Evolutionary conservation across 768 basidiomycete genomes (phyloP).

Genomic region (Pleurotus cornucopiae): DNA sequence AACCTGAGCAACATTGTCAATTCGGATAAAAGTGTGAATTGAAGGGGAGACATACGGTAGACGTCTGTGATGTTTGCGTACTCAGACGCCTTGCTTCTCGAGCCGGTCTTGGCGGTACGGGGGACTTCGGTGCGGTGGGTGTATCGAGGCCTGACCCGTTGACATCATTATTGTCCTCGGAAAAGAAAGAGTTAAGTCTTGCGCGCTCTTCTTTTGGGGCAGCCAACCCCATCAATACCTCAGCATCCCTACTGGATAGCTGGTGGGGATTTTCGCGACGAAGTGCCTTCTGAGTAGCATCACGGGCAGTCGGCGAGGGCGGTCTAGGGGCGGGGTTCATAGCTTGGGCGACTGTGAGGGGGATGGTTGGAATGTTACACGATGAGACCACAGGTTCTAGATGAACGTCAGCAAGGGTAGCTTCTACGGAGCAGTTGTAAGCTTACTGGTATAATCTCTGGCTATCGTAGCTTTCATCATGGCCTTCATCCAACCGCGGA

Average conservation of each 20-base stretch:
- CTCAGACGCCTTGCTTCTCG: constrained; percentile 53
- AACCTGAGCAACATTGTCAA: constrained; percentile 12
- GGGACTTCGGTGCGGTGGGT: constrained; percentile 19
- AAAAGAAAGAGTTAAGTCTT: constrained; percentile 55
- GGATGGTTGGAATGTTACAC: constrained; percentile 95
- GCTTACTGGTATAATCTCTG: constrained; percentile 85
- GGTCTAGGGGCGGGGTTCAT: constrained; percentile 96
- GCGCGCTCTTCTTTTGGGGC: constrained; percentile 42
- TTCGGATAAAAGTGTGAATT: constrained; percentile 5
- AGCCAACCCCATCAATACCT: constrained; percentile 65
- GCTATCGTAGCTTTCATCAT: constrained; percentile 98
- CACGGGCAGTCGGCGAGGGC: constrained; percentile 85
- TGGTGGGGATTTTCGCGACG: constrained; percentile 83
- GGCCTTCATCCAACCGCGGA: constrained; percentile 99
- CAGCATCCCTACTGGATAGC: constrained; percentile 75
- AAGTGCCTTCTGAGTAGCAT: constrained; percentile 82
- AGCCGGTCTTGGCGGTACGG: constrained; percentile 62
- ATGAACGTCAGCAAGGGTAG: constrained; percentile 15
- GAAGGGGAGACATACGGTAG: constrained; percentile 11
- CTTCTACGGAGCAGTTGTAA: neutral
- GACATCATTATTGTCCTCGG: constrained; percentile 26
- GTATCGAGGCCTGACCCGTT: constrained; percentile 13
- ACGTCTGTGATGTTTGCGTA: constrained; percentile 24
- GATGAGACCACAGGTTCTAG: constrained; percentile 94
- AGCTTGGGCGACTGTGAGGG: constrained; percentile 89